Evolutionary conservation across 2,329 filamentous ascomycete species (phyloP).

Genomic region (Cladosporium sp.): DNA sequence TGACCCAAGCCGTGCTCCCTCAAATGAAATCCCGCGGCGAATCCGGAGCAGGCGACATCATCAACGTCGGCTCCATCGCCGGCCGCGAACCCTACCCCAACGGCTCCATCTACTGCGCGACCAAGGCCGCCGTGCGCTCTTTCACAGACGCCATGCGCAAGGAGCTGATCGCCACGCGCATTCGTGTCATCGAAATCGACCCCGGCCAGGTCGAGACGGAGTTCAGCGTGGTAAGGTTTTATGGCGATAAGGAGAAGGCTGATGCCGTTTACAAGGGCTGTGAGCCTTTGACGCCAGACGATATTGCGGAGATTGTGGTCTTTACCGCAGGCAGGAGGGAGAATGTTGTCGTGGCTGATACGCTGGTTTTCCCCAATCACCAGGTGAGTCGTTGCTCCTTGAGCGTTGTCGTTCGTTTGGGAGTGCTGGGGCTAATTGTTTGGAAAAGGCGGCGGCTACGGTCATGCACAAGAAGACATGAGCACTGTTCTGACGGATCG

Average conservation of each 20-base stretch:
- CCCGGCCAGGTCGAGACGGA: conserved; percentile 93
- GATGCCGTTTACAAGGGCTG: conserved; percentile 83
- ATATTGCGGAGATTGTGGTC: conserved; percentile 86
- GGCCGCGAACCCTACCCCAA: conserved; percentile 80
- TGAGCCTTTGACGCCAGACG: conserved; percentile 80
- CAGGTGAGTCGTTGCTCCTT: conserved; percentile 57
- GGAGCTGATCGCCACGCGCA: conserved; percentile 74
- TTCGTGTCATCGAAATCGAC: conserved; percentile 82
- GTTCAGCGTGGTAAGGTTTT: conserved; percentile 83
- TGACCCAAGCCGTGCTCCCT: conserved; percentile 86
- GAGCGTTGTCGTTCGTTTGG: background rate
- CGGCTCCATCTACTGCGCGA: conserved; percentile 88
- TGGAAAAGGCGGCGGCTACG: conserved; percentile 37
- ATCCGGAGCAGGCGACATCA: conserved; percentile 82
- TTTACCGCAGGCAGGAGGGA: conserved; percentile 78
- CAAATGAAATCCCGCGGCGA: conserved; percentile 67
- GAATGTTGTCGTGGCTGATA: conserved; percentile 87
- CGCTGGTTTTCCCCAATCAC: conserved; percentile 80
- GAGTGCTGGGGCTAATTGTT: conserved; percentile 16
- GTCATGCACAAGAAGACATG: conserved; percentile 41
- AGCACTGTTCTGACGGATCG: conserved; percentile 11
- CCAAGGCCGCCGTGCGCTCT: conserved; percentile 79
- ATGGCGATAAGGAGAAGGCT: conserved; percentile 83
- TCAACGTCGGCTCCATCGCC: conserved; percentile 92
- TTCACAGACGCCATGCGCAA: conserved; percentile 80